phyloP scores from a whole-genome alignment of 2,329 filamentous ascomycete genomes.

The Fusarium stilboides region DNA sequence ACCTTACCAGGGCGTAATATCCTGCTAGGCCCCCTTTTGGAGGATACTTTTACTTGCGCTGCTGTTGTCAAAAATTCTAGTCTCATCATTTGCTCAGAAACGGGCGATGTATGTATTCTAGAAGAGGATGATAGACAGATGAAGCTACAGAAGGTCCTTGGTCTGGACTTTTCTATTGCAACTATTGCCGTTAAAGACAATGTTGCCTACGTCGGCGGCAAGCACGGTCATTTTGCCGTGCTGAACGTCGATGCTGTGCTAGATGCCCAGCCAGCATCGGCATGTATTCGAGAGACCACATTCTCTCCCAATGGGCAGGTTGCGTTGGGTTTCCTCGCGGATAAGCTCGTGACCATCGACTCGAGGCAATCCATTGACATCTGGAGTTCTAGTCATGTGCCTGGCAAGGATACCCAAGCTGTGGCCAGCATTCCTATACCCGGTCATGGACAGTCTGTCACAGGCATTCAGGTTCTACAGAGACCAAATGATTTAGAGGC shows the following conservation, averaged over 20 bases:
- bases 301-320: conserved; percentile 65
- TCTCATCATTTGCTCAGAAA: conserved; percentile 88
- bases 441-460: conserved; percentile 74
- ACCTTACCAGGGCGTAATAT: conserved; percentile 90
- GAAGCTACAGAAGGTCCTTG: conserved; percentile 76
- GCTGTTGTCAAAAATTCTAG: conserved; percentile 77
- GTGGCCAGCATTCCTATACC: conserved; percentile 70
- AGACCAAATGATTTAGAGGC: conserved; percentile 73
- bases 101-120: conserved; percentile 89
- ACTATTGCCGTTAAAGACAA: conserved; percentile 75
- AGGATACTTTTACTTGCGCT: conserved; percentile 87
- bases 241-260: conserved; percentile 67
- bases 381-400: conserved; percentile 64
- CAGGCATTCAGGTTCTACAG: conserved; percentile 80
- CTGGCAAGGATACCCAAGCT: conserved; percentile 56
- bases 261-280: conserved; percentile 54
- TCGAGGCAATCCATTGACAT: conserved; percentile 82
- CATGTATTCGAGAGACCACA: conserved; percentile 58
- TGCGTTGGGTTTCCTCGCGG: conserved; percentile 77
- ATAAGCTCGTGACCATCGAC: conserved; percentile 82
- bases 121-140: conserved; percentile 82
- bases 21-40: conserved; percentile 83
- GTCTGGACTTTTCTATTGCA: conserved; percentile 76
- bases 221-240: conserved; percentile 71
- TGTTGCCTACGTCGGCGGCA: conserved; percentile 78